Evolutionary conservation across 495 filamentous ascomycete species (phyloP), one percentile per base, ranked within the genome.

Genomic region (Daldinia decipiens): DNA sequence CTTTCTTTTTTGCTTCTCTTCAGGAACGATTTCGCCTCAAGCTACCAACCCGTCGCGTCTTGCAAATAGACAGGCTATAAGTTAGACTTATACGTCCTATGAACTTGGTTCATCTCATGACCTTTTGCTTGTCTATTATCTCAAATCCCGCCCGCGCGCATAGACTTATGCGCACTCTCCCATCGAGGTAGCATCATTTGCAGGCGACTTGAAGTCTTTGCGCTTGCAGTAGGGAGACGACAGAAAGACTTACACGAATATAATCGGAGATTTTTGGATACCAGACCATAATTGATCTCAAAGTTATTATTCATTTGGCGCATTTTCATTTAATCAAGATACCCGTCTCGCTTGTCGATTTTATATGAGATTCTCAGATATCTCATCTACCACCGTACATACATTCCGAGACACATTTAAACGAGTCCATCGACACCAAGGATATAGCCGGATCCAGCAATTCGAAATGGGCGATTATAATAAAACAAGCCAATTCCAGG

Each of bases 131-230:
- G 19, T 43, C 43, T 21, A 17, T 26, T 21, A 26, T 58, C 54
- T 32, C 17, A 45, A 8, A 54, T 26, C 50, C 9, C 38, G 8
- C 21, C 26, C 21, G 50, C 39, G 66, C 39, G 43, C 45, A 58
- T 70, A 52, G 9, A 21, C 59, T 27, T 13, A 67, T 71, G 67
- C 40, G 71, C 54, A 45, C 43, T 31, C 29, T 32, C 8, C n/a
- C 45, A 31, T 65, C 24, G 69, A 72, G 65, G 62, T 76, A 76
- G 74, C 79, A 79, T 73, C 57, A 55, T 69, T 65, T 68, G 80
- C 82, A 82, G 74, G 84, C 85, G 85, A 86, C 85, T 87, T 87
- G 71, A 78, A 84, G 85, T 86, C 85, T 87, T 87, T 87, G 85
- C 85, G 85, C 83, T 86, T 84, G 82, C 80, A 83, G 58, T 67